A percentile compares a stretch with the other conserved stretches of the same genome.
Evolutionary conservation across 1,284 basidiomycete genomes (phyloP).

Genomic region (Fomitopsis betulina): DNA sequence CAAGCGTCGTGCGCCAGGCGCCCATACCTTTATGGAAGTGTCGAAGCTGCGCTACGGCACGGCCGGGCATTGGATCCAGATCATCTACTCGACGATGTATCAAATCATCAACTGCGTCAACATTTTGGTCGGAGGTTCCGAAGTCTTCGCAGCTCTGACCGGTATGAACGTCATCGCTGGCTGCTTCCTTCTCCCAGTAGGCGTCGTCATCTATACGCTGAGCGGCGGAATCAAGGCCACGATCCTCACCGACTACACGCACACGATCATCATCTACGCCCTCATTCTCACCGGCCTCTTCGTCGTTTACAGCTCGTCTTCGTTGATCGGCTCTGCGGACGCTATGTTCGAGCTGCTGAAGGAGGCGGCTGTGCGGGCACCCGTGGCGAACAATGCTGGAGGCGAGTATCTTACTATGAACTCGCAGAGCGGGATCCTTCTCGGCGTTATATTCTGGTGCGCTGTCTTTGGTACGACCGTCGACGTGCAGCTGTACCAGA

Average conservation of each 20-base stretch:
- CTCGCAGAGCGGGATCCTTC: constrained; percentile 15
- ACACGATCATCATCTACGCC: constrained; percentile 30
- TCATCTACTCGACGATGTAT: constrained; percentile 1
- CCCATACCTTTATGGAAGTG: not conserved
- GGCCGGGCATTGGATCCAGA: constrained; percentile 1
- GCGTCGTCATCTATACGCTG: constrained; percentile 15
- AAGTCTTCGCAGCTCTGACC: constrained; percentile 40
- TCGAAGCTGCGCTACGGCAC: not conserved
- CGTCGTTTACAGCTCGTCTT: constrained; percentile 24
- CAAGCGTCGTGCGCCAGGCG: not conserved
- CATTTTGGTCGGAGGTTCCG: constrained; percentile 25
- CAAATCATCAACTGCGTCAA: constrained; percentile 2
- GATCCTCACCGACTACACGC: constrained; percentile 24
- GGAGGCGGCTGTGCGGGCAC: constrained; percentile 21
- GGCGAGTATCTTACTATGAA: constrained; percentile 37
- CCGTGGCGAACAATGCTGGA: constrained; percentile 32
- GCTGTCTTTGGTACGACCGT: constrained; percentile 8
- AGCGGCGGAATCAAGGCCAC: constrained; percentile 13
- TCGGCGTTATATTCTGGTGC: constrained; percentile 7
- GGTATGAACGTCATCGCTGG: constrained; percentile 37
- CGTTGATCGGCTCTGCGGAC: constrained; percentile 25
- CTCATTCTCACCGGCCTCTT: constrained; percentile 25
- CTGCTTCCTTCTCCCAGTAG: constrained; percentile 15
- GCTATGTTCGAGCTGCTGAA: constrained; percentile 29
- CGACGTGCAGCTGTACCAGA: constrained; percentile 2